Conservation (phyloP, 129 eudicot species). For the Ambrosia artemisiifolia region DNA sequence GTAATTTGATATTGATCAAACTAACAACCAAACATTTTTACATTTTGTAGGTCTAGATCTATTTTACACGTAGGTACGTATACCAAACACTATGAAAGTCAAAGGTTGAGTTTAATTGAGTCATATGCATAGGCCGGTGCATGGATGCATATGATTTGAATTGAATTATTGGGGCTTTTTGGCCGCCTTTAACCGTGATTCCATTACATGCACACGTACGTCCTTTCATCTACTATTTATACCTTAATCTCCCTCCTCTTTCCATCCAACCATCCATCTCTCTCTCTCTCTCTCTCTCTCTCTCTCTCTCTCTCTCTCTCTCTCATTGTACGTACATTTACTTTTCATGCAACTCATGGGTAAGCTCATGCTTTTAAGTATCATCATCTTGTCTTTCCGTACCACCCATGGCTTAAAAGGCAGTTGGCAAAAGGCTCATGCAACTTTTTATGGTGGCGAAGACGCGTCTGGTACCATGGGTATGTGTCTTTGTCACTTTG, state of each 20-base stretch:
- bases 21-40: too few relatives aligned
- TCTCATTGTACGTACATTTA: not conserved
- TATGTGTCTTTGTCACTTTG: not conserved
- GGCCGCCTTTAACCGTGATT: constrained; percentile 38
- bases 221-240: constrained; percentile 22
- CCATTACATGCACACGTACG: constrained; percentile 33
- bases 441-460: constrained; percentile 39
- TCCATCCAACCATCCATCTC: constrained; percentile 30
- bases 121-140: constrained; percentile 15
- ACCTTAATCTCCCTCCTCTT: constrained; percentile 20
- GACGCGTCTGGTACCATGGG: constrained; percentile 51
- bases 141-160: constrained; percentile 43
- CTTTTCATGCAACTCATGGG: constrained; percentile 26
- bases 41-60: too few relatives aligned
- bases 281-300: not conserved
- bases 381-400: constrained; percentile 19
- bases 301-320: not conserved
- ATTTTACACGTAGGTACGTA: too few relatives aligned
- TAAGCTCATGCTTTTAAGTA: constrained; percentile 20
- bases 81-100: constrained; percentile 8
- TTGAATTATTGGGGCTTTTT: constrained; percentile 36
- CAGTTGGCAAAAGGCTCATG: constrained; percentile 52
- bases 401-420: constrained; percentile 23
- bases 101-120: constrained; percentile 19
- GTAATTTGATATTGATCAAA: too few relatives aligned